phyloP scores from a whole-genome alignment of 129 eudicot species.

The Helianthus annuus region HanXRQr2.0-SUNRISE NC_035448.2:87800281-87800780 shows the following conservation, averaged over 20 bases:
- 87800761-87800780: no score
- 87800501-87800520: neutral
- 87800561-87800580: conserved; percentile 3
- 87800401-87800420: neutral
- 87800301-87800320: no score
- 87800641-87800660: conserved; percentile 11
- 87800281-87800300: no score
- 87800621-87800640: conserved; percentile 7
- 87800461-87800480: neutral
- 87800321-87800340: no score
- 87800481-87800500: neutral
- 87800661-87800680: no score
- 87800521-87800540: neutral
- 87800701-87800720: no score
- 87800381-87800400: no score
- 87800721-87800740: no score
- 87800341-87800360: no score
- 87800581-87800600: neutral
- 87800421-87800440: neutral
- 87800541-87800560: neutral
- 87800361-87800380: no score
- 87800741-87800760: no score
- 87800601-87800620: neutral
- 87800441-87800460: neutral
- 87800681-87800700: no score